These are phyloP conservation scores for Coffea eugenioides DNA, from an alignment of 257 asterid species.

Conservation along the genomic window DNA sequence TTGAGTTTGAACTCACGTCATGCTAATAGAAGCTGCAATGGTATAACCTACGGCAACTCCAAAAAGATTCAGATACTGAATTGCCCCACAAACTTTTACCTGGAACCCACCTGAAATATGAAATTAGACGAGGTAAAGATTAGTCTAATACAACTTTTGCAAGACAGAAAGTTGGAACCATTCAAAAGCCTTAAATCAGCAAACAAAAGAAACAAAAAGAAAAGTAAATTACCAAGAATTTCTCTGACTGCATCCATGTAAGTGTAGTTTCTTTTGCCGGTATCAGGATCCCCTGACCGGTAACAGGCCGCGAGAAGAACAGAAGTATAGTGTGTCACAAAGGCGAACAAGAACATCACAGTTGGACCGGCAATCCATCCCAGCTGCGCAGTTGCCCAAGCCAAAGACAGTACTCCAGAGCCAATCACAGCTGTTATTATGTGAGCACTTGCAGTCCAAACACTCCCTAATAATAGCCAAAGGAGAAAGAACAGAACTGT, in stretches of 20 bases:
- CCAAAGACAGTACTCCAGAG: constrained; percentile 58
- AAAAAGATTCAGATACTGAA: constrained; percentile 80
- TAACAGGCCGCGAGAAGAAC: constrained; percentile 48
- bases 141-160: not conserved
- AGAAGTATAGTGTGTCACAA: constrained; percentile 58
- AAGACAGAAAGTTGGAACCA: not conserved
- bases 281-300: constrained; percentile 39
- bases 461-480: constrained; percentile 27
- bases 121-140: not conserved
- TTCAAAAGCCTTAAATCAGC: too few species aligned
- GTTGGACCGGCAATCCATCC: constrained; percentile 66
- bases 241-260: constrained; percentile 54
- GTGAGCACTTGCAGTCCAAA: constrained; percentile 65
- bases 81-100: constrained; percentile 84
- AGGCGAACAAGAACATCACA: constrained; percentile 48
- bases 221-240: constrained; percentile 33
- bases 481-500: not conserved
- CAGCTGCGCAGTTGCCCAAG: constrained; percentile 65
- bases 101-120: constrained; percentile 66
- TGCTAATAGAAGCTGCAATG: constrained; percentile 53
- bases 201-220: not conserved
- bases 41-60: constrained; percentile 95
- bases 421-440: constrained; percentile 66
- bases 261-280: constrained; percentile 54
- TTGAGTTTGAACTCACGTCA: constrained; percentile 45